Base-by-base conservation (phyloP, 2,329 filamentous ascomycete species). In the Colletotrichum limetticola region DNA sequence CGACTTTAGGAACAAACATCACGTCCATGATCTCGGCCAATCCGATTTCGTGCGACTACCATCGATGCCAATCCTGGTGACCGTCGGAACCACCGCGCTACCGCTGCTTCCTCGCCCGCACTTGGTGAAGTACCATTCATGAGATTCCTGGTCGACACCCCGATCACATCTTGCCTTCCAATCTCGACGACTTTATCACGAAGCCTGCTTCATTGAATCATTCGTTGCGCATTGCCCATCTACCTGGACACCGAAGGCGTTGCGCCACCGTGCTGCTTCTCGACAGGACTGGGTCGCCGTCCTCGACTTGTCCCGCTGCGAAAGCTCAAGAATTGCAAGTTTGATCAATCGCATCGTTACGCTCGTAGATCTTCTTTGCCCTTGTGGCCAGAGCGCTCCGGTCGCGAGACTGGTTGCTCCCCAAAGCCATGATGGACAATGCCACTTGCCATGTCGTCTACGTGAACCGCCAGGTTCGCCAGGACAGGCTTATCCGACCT, bases 371-470 rank as follows among this genome's bases (percentile, higher is more conserved):
- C 46, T 66, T 63, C 28, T 60, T 74, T 78, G 78, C 75, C 77
- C 75, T 72, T 72, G 85, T 84, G 87, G 86, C 83, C 84, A 84
- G 86, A 86, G 87, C 85, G 87, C 85, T 87, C 87, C 88, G 85
- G 88, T 90, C 88, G 85, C 80, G 82, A 86, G 89, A 88, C 88
- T 90, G 87, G 88, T 86, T 87, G 87, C 87, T 86, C 84, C 82
- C 83, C 80, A 82, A 84, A 83, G 82, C 83, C 84, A 86, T 82
- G 80, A 91, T 91, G 89, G 89, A 91, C 80, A 85, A 84, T 79
- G 85, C 86, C 78, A 83, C 84, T 72, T 90, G 88, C 80, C 88
- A 90, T 80, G 85, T 91, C 76, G 88, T 91, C 74, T 91, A 91
- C 76, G 88, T 91, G 77, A 88, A 90, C 82, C 87, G 87, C 78